Evolutionary conservation across 2,329 filamentous ascomycete genomes (phyloP), one percentile per base, ranked within the genome.

Genomic region (Scedosporium minutisporum): DNA sequence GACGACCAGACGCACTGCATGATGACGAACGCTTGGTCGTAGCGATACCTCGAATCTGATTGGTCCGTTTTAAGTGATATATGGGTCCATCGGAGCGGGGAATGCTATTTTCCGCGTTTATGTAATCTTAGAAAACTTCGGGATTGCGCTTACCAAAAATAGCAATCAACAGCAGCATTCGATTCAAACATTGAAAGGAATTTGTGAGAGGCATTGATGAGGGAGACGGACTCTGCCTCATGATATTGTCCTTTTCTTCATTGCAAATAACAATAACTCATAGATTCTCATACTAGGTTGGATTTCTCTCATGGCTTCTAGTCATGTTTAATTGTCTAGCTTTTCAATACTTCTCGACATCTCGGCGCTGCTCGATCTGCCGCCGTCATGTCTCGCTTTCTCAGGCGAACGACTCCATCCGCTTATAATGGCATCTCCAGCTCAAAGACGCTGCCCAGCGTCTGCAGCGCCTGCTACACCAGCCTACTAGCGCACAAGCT

Each of bases 401-500:
- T 62, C 21, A 46, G 60, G 23, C 33, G 57, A 23, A 48, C 51
- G 2, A n/a, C 48, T 48, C n/a, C 60, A 12, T 3, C 48, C 44
- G 46, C 60, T 18, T 57, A 57, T 33, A 55, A 46, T 57, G 51
- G 51, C 16, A 33, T 57, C 51, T 7, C 23, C 12, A 41, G 12
- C 25, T 29, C 23, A 3, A 62, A 14, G 23, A 6, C 51, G 46
- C 23, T 33, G 2, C 29, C 21, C 23, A n/a, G 18, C 23, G 38
- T 62, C 53, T 62, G 60, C 51, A 25, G 51, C 38, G 48, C 60
- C 51, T 62, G 60, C 60, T 27, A 41, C 21, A 14, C 18, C 29
- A 41, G 53, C 7, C 33, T 46, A 3, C 2, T 57, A 21, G 21
- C 38, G 29, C 12, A 12, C 77, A 83, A 65, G 71, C 72, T 6